These are phyloP conservation scores for Podaxis rugospora DNA, from an alignment of 768 basidiomycete genomes.

Conservation along the genomic window DNA sequence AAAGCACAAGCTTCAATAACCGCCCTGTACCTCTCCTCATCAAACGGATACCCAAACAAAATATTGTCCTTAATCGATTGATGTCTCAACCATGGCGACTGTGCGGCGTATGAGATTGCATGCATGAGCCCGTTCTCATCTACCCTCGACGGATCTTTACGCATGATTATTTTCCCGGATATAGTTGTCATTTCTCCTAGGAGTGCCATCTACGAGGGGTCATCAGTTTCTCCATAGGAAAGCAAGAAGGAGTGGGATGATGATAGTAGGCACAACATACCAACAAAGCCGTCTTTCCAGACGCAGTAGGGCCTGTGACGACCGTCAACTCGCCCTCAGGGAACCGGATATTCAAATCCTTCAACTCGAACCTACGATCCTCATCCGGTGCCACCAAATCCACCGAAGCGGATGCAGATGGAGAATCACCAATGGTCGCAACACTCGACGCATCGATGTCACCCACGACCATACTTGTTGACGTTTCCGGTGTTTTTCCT, in stretches of 20 bases:
- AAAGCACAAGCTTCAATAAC: slow-evolving; percentile 88
- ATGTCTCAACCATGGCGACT: slow-evolving; percentile 67
- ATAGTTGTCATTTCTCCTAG: slow-evolving; percentile 67
- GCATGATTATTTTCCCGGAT: slow-evolving; percentile 50
- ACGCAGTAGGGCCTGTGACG: slow-evolving; percentile 76
- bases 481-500: slow-evolving; percentile 10
- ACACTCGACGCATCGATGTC: neutral
- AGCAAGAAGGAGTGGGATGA: neutral
- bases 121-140: slow-evolving; percentile 61
- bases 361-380: slow-evolving; percentile 61
- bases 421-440: neutral
- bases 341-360: slow-evolving; percentile 64
- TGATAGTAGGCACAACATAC: slow-evolving; percentile 29
- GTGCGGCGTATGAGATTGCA: slow-evolving; percentile 67
- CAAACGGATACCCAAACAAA: slow-evolving; percentile 68
- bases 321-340: slow-evolving; percentile 69
- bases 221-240: neutral
- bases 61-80: slow-evolving; percentile 80
- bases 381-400: slow-evolving; percentile 20
- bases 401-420: slow-evolving; percentile 1
- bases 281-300: slow-evolving; percentile 78
- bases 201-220: slow-evolving; percentile 51
- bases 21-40: slow-evolving; percentile 67
- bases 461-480: neutral
- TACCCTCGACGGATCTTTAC: slow-evolving; percentile 56